A percentile compares a stretch with the other conserved stretches of the same genome.
Evolutionary conservation across 169 alveolate species (phyloP).

Genomic region (Amoebophrya sp.): DNA sequence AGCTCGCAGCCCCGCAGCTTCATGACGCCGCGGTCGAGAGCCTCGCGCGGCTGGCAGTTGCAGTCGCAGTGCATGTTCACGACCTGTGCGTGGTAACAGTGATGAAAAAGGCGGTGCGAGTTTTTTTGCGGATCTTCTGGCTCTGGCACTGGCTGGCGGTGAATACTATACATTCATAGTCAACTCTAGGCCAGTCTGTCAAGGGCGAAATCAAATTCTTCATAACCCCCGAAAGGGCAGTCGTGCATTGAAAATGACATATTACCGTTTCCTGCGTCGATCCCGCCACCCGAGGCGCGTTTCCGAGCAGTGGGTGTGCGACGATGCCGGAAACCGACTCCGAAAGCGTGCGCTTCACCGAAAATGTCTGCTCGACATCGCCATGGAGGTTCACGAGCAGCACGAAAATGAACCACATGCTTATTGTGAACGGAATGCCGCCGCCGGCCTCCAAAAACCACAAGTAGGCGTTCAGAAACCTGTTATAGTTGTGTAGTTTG

Average conservation of each 20-base stretch:
- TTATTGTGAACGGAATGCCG: background rate
- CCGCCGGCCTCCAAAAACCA: background rate
- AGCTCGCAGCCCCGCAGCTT: background rate
- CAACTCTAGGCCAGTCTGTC: too few species aligned
- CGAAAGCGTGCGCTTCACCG: background rate
- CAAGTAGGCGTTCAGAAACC: background rate
- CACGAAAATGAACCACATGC: background rate
- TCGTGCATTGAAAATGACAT: too few species aligned
- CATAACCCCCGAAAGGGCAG: too few species aligned
- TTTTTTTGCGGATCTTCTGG: too few species aligned
- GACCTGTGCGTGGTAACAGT: too few species aligned
- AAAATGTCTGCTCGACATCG: background rate
- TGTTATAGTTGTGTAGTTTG: background rate
- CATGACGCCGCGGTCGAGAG: background rate
- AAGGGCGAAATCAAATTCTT: too few species aligned
- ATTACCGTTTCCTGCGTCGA: background rate
- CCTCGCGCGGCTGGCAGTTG: background rate
- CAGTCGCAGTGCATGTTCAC: background rate
- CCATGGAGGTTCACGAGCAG: background rate
- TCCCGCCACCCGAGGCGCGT: background rate
- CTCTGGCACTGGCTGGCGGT: too few species aligned
- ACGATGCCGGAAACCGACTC: background rate
- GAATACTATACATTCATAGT: too few species aligned
- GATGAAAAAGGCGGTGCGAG: too few species aligned
- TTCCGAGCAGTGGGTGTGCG: background rate